Evolutionary conservation across 768 basidiomycete genomes (phyloP).

Genomic region (Suillus tomentosus): DNA sequence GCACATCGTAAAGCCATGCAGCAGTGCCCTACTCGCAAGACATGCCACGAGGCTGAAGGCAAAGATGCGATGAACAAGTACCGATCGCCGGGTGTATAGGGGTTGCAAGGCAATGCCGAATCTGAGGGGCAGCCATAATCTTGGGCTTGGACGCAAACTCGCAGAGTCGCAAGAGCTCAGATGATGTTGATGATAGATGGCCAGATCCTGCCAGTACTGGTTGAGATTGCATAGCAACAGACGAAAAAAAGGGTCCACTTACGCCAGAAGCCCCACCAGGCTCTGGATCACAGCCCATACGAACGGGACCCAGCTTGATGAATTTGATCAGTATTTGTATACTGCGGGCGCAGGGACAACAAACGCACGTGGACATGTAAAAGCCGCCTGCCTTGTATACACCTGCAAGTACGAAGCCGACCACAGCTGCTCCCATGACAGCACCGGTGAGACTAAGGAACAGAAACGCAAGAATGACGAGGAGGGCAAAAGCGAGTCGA

Average conservation of each 20-base stretch:
- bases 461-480: slow-evolving; percentile 42
- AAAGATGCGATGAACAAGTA: neutral
- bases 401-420: slow-evolving; percentile 40
- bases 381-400: slow-evolving; percentile 41
- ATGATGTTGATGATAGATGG: slow-evolving; percentile 45
- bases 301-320: slow-evolving; percentile 44
- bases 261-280: slow-evolving; percentile 44
- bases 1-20: neutral
- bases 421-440: slow-evolving; percentile 39
- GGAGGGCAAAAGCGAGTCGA: slow-evolving; percentile 39
- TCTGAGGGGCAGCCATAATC: neutral
- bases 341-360: slow-evolving; percentile 7
- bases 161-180: slow-evolving; percentile 17
- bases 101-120: slow-evolving; percentile 1
- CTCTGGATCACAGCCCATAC: slow-evolving; percentile 43
- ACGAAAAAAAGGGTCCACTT: slow-evolving; percentile 14
- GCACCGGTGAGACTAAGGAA: slow-evolving; percentile 37
- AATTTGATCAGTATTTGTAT: slow-evolving; percentile 3
- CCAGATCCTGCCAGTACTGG: slow-evolving; percentile 38
- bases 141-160: neutral
- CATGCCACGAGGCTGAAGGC: neutral
- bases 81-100: neutral
- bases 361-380: slow-evolving; percentile 43
- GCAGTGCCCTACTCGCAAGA: neutral
- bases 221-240: slow-evolving; percentile 2